Evolutionary conservation across 306 rosid species (phyloP).

Genomic region (Carpinus fangiana): DNA sequence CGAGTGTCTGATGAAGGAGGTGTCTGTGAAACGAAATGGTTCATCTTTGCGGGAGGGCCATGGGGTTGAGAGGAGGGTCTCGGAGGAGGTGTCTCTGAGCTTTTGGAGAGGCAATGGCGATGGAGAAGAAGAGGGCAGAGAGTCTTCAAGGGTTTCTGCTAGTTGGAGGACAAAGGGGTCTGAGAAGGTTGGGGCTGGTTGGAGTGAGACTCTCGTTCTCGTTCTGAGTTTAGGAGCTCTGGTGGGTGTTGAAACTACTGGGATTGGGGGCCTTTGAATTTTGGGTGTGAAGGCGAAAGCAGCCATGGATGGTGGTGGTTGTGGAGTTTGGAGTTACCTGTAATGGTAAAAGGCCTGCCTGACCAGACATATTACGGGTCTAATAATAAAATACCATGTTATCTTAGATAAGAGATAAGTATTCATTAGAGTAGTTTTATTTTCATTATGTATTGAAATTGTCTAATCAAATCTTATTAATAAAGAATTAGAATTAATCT

Average conservation of each 20-base stretch:
- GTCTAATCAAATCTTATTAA: too few relatives aligned
- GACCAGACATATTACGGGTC: too few relatives aligned
- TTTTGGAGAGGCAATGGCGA: constrained; percentile 57
- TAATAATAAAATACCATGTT: too few relatives aligned
- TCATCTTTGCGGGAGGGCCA: constrained; percentile 95
- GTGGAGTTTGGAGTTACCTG: neutral
- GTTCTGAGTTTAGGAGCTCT: constrained; percentile 23
- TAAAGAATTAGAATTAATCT: too few relatives aligned
- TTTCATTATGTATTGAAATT: too few relatives aligned
- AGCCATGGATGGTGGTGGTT: constrained; percentile 37
- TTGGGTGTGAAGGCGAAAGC: constrained; percentile 48
- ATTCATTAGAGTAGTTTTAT: too few relatives aligned
- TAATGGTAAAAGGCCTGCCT: neutral
- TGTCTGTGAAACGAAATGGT: constrained; percentile 86
- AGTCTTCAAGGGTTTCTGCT: constrained; percentile 88
- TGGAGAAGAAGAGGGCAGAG: constrained; percentile 40
- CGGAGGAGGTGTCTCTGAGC: constrained; percentile 60
- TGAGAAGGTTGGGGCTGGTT: constrained; percentile 39
- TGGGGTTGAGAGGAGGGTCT: constrained; percentile 70
- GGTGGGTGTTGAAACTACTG: constrained; percentile 20
- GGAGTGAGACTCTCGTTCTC: constrained; percentile 38
- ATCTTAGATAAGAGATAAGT: too few relatives aligned
- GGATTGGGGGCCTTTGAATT: constrained; percentile 31
- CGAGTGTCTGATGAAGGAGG: constrained; percentile 67
- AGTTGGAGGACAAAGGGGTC: constrained; percentile 89